A percentile compares a stretch with the other conserved stretches of the same genome.
phyloP scores from a whole-genome alignment of 352 stramenopile species.

The Labyrinthula sp. region DNA sequence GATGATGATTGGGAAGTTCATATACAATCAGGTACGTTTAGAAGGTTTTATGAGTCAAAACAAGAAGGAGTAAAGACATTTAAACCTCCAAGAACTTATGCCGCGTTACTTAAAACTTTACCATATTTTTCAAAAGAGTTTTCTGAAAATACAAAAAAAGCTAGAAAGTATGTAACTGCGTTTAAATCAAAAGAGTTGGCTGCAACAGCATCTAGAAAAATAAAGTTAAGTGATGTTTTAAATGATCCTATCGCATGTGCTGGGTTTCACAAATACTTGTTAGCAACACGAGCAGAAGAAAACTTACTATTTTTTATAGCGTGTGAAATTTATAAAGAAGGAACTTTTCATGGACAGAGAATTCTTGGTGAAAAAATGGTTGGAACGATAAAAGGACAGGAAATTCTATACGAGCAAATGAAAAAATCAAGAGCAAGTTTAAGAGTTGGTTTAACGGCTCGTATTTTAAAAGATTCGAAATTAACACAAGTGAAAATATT shows the following conservation, averaged over 20 bases:
- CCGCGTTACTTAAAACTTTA: constrained; percentile 3
- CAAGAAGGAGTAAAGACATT: constrained; percentile 20
- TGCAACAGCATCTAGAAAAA: constrained; percentile 3
- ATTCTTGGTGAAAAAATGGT: constrained; percentile 7
- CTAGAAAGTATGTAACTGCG: not conserved
- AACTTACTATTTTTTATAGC: constrained; percentile 23
- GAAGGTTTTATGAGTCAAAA: constrained; percentile 23
- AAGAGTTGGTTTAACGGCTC: constrained; percentile 15
- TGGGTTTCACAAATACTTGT: constrained; percentile 20
- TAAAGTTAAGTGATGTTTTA: constrained; percentile 12
- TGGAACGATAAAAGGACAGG: not conserved
- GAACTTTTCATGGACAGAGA: constrained; percentile 17
- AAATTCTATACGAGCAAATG: constrained; percentile 13
- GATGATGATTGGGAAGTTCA: constrained; percentile 3
- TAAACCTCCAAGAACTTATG: constrained; percentile 10
- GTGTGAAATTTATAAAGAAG: constrained; percentile 10
- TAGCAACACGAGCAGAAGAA: constrained; percentile 17
- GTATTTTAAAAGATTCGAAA: too few species aligned
- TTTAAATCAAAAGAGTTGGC: not conserved
- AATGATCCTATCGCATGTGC: constrained; percentile 7
- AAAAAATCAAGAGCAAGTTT: constrained; percentile 9
- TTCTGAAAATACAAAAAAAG: not conserved
- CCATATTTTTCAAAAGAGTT: constrained; percentile 12
- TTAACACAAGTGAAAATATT: too few species aligned
- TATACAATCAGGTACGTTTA: constrained; percentile 15